Percentiles rank a stretch among this genome's conserved stretches.
Evolutionary conservation across 164 flowering plant genomes (phyloP).

Genomic region (Liquidambar formosana): DNA sequence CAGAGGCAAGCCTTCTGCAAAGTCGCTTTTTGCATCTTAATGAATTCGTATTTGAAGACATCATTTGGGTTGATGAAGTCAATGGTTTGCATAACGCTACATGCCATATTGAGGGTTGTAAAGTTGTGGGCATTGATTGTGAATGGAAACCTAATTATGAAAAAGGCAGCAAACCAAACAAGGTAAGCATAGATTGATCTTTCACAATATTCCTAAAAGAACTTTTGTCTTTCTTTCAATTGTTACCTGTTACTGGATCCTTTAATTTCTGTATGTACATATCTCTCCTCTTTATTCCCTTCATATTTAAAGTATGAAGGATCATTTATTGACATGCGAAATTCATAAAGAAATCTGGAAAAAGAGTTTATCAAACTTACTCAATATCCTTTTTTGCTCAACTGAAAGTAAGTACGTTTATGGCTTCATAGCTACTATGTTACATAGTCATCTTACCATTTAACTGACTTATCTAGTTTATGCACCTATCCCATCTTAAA

Average conservation of each 20-base stretch:
- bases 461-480: too few species aligned
- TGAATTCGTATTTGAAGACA: conserved; percentile 59
- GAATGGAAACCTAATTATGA: conserved; percentile 95
- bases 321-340: background rate
- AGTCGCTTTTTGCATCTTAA: conserved; percentile 51
- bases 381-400: background rate
- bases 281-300: background rate
- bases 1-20: conserved; percentile 34
- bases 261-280: background rate
- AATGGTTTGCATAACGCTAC: conserved; percentile 62
- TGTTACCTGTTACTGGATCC: background rate
- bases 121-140: conserved; percentile 90
- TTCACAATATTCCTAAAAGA: background rate
- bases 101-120: conserved; percentile 57
- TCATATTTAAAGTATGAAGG: background rate
- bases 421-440: too few species aligned
- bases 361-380: background rate
- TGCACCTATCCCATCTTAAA: too few species aligned
- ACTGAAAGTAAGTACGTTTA: too few species aligned
- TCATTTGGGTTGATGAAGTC: conserved; percentile 80
- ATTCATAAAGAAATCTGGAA: too few species aligned
- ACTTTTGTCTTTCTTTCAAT: background rate
- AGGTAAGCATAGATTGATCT: conserved; percentile 42
- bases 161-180: conserved; percentile 80
- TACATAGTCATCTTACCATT: too few species aligned